Evolutionary conservation across 257 asterid genomes (phyloP), one percentile per base, ranked within the genome.

Genomic region (Ilex aquifolium): DNA sequence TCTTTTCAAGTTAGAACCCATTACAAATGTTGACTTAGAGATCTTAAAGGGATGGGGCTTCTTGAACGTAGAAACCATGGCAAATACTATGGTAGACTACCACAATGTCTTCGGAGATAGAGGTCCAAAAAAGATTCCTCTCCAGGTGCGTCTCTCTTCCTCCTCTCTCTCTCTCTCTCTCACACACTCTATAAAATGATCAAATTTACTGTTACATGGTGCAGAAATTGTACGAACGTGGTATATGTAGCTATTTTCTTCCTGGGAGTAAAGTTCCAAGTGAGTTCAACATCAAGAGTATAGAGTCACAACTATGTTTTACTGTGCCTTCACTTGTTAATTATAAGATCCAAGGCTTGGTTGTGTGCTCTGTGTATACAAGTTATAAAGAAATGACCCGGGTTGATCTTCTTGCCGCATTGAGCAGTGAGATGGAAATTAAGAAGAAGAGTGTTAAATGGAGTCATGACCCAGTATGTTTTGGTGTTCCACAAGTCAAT

Each of bases 1-100:
- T 36, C 39, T 39, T 7, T 64, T 55, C 56, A 64, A 64, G 52
- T 56, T 64, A 56, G 56, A 55, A 36, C 69, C 69, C 42, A 13
- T 64, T 32, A 60, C 53, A 56, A 54, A 42, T 39, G 69, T 16
- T 10, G 53, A 54, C 39, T 9, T 40, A 21, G 61, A 55, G 17
- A 36, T 64, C 3, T 50, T 40, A 8, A 52, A 7, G 42, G 53
- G 30, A 0, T 32, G 54, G 60, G 69, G 69, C 31, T 53, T 64
- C 16, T 40, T 30, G 15, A 64, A 29, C n/a, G 36, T 64, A 53
- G 69, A 39, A 64, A 29, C 0, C 53, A 27, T 40, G 14, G 14
- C 3, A 2, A 55, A 36, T 53, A 14, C 12, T 55, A 42, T 27
- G 69, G 56, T 55, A 54, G 31, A 64, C 55, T 50, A 64, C 31